Evolutionary conservation across 2,329 filamentous ascomycete genomes (phyloP), one percentile per base, ranked within the genome.

Genomic region (Cercospora sp.): DNA sequence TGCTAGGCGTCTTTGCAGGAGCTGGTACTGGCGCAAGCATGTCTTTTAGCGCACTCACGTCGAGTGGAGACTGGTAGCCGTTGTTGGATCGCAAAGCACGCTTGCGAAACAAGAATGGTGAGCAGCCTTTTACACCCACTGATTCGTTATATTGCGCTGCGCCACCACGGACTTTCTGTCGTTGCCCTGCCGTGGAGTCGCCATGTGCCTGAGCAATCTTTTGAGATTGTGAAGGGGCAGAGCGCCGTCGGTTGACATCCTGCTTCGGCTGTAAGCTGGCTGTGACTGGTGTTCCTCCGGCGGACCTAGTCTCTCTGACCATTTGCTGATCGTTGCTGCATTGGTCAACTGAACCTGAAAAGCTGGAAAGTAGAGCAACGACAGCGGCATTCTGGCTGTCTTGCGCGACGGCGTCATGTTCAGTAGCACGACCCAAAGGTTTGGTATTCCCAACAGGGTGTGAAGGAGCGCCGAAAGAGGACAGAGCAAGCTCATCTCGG

Each of bases 41-140:
- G 12, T 34, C 26, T 21, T 24, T 30, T 10, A 26, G 13, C 32
- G 10, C 45, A 34, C 32, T 49, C 18, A 59, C 30, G 37, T 62
- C 59, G 12, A 63, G 18, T 21, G 63, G 32, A 12, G 67, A 40
- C 12, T 62, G 58, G 9, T 66, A 32, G 24, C 30, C 49, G 34
- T 67, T 65, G 21, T 66, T 53, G 30, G 28, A 61, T 34, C 67
- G 71, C n/a, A 69, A 63, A 10, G 21, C 60, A 26, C 73, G 70
- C 64, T 75, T 76, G 37, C 74, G 72, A 61, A 73, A 77, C 61
- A 74, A 53, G 43, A 77, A 76, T 5, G 76, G 76, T 32, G 75
- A 75, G 3, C 61, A 68, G 40, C 66, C 67, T 9, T 69, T 70
- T 37, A 51, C 59, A 28, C 60, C 32, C 16, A 68, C 64, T 4